Evolutionary conservation across 164 flowering plant genomes (phyloP).

Genomic region (Magnolia changhungtana): DNA sequence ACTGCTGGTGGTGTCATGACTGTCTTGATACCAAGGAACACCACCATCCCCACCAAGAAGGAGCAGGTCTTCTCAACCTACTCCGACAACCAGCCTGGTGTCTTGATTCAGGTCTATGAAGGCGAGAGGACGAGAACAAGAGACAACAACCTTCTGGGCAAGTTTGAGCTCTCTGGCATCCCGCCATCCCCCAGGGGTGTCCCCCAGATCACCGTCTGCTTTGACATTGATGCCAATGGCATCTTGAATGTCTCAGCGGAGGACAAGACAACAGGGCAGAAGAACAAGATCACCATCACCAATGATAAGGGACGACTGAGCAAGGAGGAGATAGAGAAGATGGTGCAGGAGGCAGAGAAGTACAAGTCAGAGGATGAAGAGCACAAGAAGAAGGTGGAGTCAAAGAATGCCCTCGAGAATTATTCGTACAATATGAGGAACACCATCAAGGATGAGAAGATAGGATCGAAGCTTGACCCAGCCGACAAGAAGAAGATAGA

Average conservation of each 20-base stretch:
- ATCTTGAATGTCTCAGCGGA: conserved; percentile 43
- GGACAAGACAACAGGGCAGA: conserved; percentile 40
- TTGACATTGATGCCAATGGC: conserved; percentile 32
- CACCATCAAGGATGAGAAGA: conserved; percentile 38
- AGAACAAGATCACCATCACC: conserved; percentile 44
- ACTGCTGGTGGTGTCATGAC: conserved; percentile 36
- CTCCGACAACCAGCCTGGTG: conserved; percentile 42
- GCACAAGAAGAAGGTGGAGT: conserved; percentile 38
- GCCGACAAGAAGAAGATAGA: conserved; percentile 41
- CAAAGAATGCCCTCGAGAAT: conserved; percentile 35
- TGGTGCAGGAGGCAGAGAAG: conserved; percentile 43
- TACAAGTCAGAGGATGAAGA: conserved; percentile 44
- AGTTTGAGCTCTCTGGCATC: conserved; percentile 33
- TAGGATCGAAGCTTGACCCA: conserved; percentile 25
- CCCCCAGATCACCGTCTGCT: conserved; percentile 41
- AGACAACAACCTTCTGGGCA: conserved; percentile 29
- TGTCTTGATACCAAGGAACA: conserved; percentile 31
- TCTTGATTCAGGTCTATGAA: conserved; percentile 38
- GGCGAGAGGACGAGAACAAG: conserved; percentile 39
- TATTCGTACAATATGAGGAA: conserved; percentile 41
- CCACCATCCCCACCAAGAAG: conserved; percentile 42
- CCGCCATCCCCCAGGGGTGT: conserved; percentile 45
- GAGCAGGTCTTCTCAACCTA: conserved; percentile 34
- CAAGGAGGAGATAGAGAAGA: conserved; percentile 33
- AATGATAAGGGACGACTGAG: conserved; percentile 40